Evolutionary conservation across 2,329 filamentous ascomycete species (phyloP).

Genomic region (Capronia epimyces): DNA sequence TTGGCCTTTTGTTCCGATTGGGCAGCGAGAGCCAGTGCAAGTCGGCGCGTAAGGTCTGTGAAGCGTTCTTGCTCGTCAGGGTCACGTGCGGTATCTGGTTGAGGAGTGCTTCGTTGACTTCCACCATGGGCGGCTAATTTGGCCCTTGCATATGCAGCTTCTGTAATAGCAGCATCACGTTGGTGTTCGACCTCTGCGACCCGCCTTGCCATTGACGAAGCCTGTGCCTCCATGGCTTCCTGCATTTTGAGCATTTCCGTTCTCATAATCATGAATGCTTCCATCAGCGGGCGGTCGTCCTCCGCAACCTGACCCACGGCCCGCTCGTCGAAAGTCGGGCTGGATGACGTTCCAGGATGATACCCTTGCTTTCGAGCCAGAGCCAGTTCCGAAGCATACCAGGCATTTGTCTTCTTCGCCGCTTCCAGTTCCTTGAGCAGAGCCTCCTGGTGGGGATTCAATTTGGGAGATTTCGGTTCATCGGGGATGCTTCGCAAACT

Average conservation of each 20-base stretch:
- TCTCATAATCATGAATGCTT: constrained; percentile 87
- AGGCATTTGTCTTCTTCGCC: constrained; percentile 80
- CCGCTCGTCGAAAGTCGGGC: constrained; percentile 69
- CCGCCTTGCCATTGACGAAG: constrained; percentile 74
- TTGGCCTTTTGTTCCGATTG: constrained; percentile 78
- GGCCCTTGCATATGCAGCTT: constrained; percentile 91
- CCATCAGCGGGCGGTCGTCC: constrained; percentile 84
- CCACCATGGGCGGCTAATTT: constrained; percentile 76
- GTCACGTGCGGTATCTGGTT: constrained; percentile 53
- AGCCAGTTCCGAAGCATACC: constrained; percentile 93
- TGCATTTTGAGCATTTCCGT: constrained; percentile 86
- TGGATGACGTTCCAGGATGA: constrained; percentile 62
- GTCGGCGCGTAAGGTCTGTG: constrained; percentile 70
- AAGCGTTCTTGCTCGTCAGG: constrained; percentile 61
- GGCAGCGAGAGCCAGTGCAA: constrained; percentile 72
- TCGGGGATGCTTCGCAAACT: constrained; percentile 40
- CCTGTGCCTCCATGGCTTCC: constrained; percentile 80
- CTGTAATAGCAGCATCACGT: constrained; percentile 85
- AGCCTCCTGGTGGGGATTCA: constrained; percentile 51
- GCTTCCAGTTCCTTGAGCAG: constrained; percentile 81
- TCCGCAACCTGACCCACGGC: constrained; percentile 77
- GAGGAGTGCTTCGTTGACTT: constrained; percentile 46
- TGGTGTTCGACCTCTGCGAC: constrained; percentile 94
- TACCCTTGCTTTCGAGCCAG: constrained; percentile 89
- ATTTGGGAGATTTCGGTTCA: constrained; percentile 42